Percentiles rank a stretch among this genome's conserved stretches.
These are phyloP conservation scores for Chlamydomonas urium DNA, from an alignment of 139 green algal genomes.

Conservation along the genomic window DNA sequence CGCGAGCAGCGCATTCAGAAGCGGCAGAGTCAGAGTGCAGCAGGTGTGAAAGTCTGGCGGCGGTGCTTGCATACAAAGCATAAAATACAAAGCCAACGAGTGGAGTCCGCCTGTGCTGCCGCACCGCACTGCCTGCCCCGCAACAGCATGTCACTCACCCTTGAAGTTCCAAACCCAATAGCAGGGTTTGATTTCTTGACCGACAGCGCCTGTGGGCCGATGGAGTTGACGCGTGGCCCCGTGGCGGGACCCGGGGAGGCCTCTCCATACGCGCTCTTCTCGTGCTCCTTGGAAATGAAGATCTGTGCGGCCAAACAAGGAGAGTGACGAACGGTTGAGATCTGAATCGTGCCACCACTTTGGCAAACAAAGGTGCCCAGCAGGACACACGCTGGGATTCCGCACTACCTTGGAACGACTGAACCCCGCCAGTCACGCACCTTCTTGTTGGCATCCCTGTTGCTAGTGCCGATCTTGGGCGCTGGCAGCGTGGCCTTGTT, in stretches of 20 bases:
- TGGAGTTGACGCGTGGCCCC: slow-evolving; percentile 22
- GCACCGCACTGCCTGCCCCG: not conserved
- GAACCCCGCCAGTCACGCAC: slow-evolving; percentile 12
- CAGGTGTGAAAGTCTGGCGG: not conserved
- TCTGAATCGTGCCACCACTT: not conserved
- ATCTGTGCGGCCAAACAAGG: not conserved
- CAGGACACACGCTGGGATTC: not conserved
- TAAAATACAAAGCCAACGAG: not conserved
- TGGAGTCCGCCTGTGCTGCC: not conserved
- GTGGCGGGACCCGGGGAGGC: slow-evolving; percentile 51
- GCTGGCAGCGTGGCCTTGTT: slow-evolving; percentile 53
- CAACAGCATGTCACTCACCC: not conserved
- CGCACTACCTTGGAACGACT: not conserved
- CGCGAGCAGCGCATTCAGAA: not conserved
- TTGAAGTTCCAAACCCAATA: slow-evolving; percentile 57
- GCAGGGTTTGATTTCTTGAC: slow-evolving; percentile 45
- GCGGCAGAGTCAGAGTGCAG: not conserved
- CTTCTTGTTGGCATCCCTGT: slow-evolving; percentile 50
- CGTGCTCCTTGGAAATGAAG: slow-evolving; percentile 66
- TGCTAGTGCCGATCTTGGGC: slow-evolving; percentile 48
- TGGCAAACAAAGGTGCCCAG: not conserved
- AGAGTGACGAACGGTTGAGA: not conserved
- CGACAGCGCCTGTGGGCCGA: slow-evolving; percentile 47
- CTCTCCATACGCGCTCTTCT: slow-evolving; percentile 50
- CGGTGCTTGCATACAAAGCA: not conserved